phyloP scores from a whole-genome alignment of 257 asterid genomes.

The Nicotiana benthamiana region DNA sequence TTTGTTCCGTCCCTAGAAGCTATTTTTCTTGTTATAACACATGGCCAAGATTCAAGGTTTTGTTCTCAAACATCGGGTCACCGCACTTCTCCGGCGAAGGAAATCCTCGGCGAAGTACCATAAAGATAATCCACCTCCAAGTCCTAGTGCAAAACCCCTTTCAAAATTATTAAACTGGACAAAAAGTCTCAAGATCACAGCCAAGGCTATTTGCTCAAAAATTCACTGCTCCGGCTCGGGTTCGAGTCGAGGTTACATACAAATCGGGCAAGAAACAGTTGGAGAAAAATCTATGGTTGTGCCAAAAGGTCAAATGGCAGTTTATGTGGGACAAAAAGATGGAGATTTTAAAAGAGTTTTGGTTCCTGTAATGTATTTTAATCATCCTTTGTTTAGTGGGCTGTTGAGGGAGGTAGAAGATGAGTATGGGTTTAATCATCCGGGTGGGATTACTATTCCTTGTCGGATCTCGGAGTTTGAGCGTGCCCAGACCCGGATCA shows the following conservation, averaged over 20 bases:
- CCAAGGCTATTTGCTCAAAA: conserved; percentile 34
- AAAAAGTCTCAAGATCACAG: conserved; percentile 33
- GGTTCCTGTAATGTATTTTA: conserved; percentile 63
- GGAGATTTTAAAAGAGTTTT: conserved; percentile 53
- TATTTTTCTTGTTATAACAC: not conserved
- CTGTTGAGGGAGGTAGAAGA: conserved; percentile 57
- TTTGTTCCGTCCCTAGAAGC: not conserved
- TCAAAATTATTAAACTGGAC: conserved; percentile 43
- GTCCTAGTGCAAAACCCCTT: conserved; percentile 16
- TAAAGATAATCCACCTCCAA: conserved; percentile 10
- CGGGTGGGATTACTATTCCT: conserved; percentile 78
- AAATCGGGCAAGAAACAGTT: conserved; percentile 40
- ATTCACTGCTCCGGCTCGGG: not conserved
- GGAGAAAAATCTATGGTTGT: conserved; percentile 15
- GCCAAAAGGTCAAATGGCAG: conserved; percentile 75
- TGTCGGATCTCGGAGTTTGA: conserved; percentile 90
- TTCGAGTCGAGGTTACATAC: conserved; percentile 22
- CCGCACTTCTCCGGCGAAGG: conserved; percentile 37
- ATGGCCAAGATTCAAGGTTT: conserved; percentile 58
- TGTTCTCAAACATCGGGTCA: conserved; percentile 45
- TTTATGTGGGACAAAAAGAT: conserved; percentile 64
- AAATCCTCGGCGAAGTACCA: conserved; percentile 12
- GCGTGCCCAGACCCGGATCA: conserved; percentile 69
- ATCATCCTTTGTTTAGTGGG: conserved; percentile 73
- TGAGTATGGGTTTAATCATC: conserved; percentile 66